Base-by-base conservation (phyloP, 2,329 filamentous ascomycete species). In the Colletotrichum sp. region DNA sequence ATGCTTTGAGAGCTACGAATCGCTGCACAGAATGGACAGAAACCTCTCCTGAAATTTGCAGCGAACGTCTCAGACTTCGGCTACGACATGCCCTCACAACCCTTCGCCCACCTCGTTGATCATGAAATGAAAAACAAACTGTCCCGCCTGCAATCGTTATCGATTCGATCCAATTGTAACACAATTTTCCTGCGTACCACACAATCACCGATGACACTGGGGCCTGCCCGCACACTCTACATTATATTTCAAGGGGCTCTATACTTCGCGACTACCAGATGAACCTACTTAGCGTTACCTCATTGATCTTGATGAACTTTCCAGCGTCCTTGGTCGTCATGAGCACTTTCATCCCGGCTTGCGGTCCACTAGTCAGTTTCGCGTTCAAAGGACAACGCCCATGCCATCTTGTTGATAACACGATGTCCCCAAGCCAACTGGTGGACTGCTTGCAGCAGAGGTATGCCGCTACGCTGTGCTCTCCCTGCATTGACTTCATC, bases 11-110 rank as follows among this genome's bases (percentile, higher is more conserved):
- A 21, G n/a, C 18, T 49, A 21, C 44, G n/a, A 49, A 12, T 21
- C 10, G 4, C 18, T 12, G n/a, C n/a, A 13, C n/a, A 21, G 1
- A 10, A 4, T 49, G 0, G 10, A 13, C 44, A 49, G 10, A 4
- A 49, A 49, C 39, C n/a, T 49, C 44, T 21, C 10, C n/a, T 49
- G 0, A 21, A 21, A 2, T 49, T 49, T 21, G 10, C n/a, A 49
- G 2, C 1, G n/a, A 21, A 21, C 10, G 10, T 49, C 5, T 3
- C 1, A 49, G 44, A 49, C 44, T 12, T 21, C 3, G 44, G 10
- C 18, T 49, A 13, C n/a, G n/a, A 4, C 18, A 21, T 49, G 44
- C 44, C 10, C 9, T 49, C 6, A 6, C 1, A 49, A 3, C 18
- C 44, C 10, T 49, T 21, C 10, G 10, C n/a, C n/a, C 10, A 49